Base-by-base conservation (phyloP, 257 asterid species). In the Anisodus tanguticus region DNA sequence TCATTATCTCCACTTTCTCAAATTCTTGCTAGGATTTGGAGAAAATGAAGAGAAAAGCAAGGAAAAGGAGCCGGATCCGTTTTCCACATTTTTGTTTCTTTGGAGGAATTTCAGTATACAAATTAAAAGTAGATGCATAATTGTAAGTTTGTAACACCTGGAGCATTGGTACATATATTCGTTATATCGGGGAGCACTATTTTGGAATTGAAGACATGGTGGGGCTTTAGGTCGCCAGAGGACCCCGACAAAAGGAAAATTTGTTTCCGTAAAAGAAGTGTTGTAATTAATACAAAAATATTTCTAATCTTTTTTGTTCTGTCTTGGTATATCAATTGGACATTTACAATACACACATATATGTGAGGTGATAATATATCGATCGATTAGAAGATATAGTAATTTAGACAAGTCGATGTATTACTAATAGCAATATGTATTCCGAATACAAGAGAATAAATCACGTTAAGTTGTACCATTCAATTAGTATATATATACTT, bases 201-300 rank as follows among this genome's bases (percentile, higher is more conserved):
- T 35, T 13, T 4, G 9, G 74, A 67, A 67, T 31, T 12, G 81
- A 49, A 49, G 81, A 76, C 62, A 76, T 12, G 62, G 81, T 49
- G 81, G 81, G 81, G 81, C 81, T 22, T 22, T 76, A 22, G 81
- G 81, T 76, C 62, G 8, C 45, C 12, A 51, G 51, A 76, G 45
- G 60, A 51, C 63, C 63, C 45, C 60, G 81, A 76, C 81, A 49
- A 51, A 51, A 53, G 47, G 81, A 31, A 47, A 49, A 3, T 51
- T 76, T 47, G 19, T 22, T 51, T 22, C 5, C 80, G 22, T 76
- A 51, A 76, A 76, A 22, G 6, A 72, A 6, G n/a, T 12, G 63
- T 76, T 51, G 22, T 22, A 6, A 41, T 17, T 70, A 69, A 11
- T 47, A 49, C 26, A 49, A 47, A 47, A 12, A 49, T 9, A 51